phyloP scores from a whole-genome alignment of 768 basidiomycete genomes.

The Lactifluus volemus region DNA sequence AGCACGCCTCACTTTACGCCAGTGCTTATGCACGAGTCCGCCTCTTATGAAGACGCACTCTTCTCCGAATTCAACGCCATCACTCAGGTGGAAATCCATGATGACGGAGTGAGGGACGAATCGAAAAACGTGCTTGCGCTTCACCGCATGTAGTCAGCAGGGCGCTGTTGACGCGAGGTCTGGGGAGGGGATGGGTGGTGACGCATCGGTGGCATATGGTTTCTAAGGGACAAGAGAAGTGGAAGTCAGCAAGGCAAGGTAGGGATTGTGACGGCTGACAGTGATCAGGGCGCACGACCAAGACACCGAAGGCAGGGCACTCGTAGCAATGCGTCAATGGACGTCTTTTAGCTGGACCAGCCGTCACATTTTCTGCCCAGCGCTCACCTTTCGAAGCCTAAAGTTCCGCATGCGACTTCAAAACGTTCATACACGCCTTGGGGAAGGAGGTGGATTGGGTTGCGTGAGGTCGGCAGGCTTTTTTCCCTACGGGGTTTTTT shows the following conservation, averaged over 20 bases:
- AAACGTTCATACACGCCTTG: background rate
- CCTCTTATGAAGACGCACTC: conserved; percentile 1
- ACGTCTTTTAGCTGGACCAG: conserved; percentile 8
- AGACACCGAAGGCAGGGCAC: background rate
- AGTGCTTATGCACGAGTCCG: background rate
- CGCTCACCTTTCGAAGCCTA: background rate
- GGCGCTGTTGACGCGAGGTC: background rate
- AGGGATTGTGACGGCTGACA: background rate
- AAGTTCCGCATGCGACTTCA: background rate
- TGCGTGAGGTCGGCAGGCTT: background rate
- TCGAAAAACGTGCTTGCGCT: background rate
- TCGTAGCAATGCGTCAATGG: background rate
- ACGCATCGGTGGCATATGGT: background rate
- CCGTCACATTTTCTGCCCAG: background rate
- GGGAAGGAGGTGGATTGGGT: background rate
- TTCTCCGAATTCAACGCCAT: conserved; percentile 4
- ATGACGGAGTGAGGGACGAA: background rate
- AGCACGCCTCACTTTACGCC: background rate
- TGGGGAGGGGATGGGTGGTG: background rate
- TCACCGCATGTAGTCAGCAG: background rate
- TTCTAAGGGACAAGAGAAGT: background rate
- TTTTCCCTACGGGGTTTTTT: conserved; percentile 9
- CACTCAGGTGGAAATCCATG: background rate
- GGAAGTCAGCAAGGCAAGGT: background rate
- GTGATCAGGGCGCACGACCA: background rate